Conservation (phyloP, 345 rosid species). For the Carallia brachiata region DNA sequence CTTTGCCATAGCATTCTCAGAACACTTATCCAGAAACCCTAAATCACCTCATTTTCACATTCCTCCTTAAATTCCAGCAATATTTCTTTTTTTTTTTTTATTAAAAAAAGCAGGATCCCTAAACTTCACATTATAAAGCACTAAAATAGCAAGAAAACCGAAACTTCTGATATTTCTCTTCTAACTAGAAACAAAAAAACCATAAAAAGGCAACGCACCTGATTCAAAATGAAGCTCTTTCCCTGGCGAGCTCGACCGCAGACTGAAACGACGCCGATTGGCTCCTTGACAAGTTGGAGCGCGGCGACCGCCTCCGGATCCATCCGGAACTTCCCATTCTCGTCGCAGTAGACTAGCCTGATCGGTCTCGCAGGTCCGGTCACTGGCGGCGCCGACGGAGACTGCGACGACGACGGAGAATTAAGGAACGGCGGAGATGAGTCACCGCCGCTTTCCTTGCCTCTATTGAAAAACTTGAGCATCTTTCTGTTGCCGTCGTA, state of each 20-base stretch:
- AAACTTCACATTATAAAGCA: not conserved
- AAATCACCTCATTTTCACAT: not conserved
- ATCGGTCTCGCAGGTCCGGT: conserved; percentile 96
- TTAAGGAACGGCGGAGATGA: not conserved
- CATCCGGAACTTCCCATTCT: conserved; percentile 94
- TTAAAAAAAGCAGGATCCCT: conserved; percentile 1
- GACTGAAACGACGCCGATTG: conserved; percentile 94
- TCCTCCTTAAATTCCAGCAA: not conserved
- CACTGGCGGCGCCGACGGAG: conserved; percentile 35
- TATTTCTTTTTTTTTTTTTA: not conserved
- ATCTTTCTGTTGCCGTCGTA: not conserved
- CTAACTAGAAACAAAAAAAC: not conserved
- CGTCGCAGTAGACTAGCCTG: conserved; percentile 80
- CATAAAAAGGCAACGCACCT: conserved; percentile 40
- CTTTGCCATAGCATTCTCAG: too few relatives aligned
- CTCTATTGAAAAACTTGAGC: conserved; percentile 22
- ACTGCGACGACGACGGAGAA: conserved; percentile 6
- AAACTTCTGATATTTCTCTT: not conserved
- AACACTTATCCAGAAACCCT: not conserved
- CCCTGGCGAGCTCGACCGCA: conserved; percentile 99
- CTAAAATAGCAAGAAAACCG: not conserved
- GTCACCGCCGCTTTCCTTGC: conserved; percentile 11
- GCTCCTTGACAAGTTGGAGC: conserved; percentile 89
- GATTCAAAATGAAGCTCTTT: conserved; percentile 89
- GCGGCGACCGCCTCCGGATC: conserved; percentile 97